Base-by-base conservation (phyloP, 2,329 filamentous ascomycete species). In the Sphaceloma murrayae region DNA sequence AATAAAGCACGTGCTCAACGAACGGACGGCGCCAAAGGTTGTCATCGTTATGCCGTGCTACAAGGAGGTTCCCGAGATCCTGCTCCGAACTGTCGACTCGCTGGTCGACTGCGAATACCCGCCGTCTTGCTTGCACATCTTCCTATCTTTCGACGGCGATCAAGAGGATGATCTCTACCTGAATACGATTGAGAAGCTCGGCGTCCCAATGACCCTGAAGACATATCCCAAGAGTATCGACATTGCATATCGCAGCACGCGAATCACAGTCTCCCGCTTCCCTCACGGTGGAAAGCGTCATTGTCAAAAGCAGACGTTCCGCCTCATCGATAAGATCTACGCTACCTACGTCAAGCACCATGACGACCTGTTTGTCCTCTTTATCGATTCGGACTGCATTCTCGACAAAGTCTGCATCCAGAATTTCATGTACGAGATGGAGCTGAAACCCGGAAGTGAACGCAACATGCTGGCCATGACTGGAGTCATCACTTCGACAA, bases 391-490 rank as follows among this genome's bases (percentile, higher is more conserved):
- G 0, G 89, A 96, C 61, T 96, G 91, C 63, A 91, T 95, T 50
- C 70, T 96, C 39, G 89, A 96, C 67, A 77, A 79, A 47, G 78
- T 88, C 30, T 96, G 89, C 60, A 76, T 96, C 48, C 89, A 95
- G 60, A 96, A 95, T 62, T 96, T 96, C 64, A 85, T 96, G 67
- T 94, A 89, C 63, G 89, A 96, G 60, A 96, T 96, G 91, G 87
- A 96, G 63, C 71, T 96, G 49, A 94, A 89, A 62, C 89, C 89
- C 1, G 88, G 88, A 45, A 94, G 88, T 65, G 79, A 84, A 58
- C 78, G 80, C 58, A 85, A 93, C 60, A 95, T 94, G 85, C 72
- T 96, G 57, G 89, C 89, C 43, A 95, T 95, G 86, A 96, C 89
- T 10, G 89, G 89, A 22, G 85, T 96, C 57, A 96, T 96, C 58